phyloP scores from a whole-genome alignment of 2,329 filamentous ascomycete species.

The Rhynchosporium secalis region DNA sequence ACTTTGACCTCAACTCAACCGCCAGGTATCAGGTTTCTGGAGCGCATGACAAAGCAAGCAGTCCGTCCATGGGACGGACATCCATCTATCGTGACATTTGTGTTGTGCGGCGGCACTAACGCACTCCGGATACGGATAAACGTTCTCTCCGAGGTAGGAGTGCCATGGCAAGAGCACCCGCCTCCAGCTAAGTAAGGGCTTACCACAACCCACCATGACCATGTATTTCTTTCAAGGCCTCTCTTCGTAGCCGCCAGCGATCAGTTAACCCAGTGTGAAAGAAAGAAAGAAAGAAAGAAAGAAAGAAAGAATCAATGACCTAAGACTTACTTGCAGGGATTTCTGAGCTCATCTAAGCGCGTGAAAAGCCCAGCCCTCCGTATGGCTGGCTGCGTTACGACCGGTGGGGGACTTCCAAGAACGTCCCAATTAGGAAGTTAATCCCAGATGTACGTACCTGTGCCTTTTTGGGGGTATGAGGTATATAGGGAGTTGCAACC shows the following conservation, averaged over 20 bases:
- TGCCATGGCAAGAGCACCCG: neutral
- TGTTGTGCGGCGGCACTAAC: too few species aligned
- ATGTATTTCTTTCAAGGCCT: neutral
- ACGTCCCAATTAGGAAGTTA: neutral
- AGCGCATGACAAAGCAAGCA: too few species aligned
- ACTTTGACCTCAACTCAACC: too few species aligned
- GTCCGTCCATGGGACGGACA: too few species aligned
- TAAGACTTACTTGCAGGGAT: neutral
- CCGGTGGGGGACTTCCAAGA: neutral
- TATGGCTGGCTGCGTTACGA: conserved; percentile 13
- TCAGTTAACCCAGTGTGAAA: neutral
- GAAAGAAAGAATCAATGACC: neutral
- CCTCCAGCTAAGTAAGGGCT: neutral
- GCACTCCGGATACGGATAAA: too few species aligned
- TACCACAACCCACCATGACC: neutral
- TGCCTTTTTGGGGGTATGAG: neutral
- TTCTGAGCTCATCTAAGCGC: conserved; percentile 1
- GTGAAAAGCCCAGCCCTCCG: neutral
- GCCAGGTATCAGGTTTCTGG: too few species aligned
- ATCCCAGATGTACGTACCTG: neutral
- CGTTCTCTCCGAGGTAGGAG: too few species aligned
- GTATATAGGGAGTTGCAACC: neutral
- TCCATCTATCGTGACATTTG: too few species aligned
- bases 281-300: too few species aligned
- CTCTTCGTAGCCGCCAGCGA: conserved; percentile 4